Percentiles rank a stretch among this genome's conserved stretches.
Evolutionary conservation across 2,329 filamentous ascomycete genomes (phyloP).

Genomic region (Colletotrichum noveboracense): DNA sequence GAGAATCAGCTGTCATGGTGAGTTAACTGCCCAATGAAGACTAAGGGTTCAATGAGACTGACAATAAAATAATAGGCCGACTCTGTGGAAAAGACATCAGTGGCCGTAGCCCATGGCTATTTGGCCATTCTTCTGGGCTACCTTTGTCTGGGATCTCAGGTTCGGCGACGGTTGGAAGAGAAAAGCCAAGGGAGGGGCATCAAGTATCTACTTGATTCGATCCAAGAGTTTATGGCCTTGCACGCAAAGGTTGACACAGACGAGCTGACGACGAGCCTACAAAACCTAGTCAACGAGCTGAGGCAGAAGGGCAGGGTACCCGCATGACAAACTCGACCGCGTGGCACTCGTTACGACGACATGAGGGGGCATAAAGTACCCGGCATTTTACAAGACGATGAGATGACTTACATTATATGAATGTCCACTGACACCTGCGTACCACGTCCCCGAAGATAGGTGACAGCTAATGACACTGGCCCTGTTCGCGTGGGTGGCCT

Average conservation of each 20-base stretch:
- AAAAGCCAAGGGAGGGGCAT: conserved; percentile 50
- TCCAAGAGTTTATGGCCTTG: conserved; percentile 60
- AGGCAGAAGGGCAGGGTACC: neutral
- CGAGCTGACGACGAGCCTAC: conserved; percentile 37
- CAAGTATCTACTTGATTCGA: conserved; percentile 52
- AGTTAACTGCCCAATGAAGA: conserved; percentile 30
- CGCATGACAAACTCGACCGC: neutral
- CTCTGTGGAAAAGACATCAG: conserved; percentile 75
- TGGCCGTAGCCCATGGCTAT: conserved; percentile 87
- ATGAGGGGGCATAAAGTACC: neutral
- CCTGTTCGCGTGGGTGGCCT: neutral
- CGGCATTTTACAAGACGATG: neutral
- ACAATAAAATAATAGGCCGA: conserved; percentile 56
- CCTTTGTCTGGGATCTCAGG: conserved; percentile 64
- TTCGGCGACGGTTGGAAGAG: conserved; percentile 46
- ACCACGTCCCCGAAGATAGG: neutral
- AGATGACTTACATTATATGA: neutral
- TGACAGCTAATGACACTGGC: neutral
- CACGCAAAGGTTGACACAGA: conserved; percentile 53
- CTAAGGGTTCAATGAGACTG: neutral
- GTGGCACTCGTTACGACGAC: neutral
- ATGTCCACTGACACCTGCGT: neutral
- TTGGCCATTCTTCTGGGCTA: conserved; percentile 85
- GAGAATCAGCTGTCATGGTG: conserved; percentile 72
- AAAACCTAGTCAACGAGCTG: conserved; percentile 42